Base-by-base conservation (phyloP, 129 eudicot species). In the Silybum marianum region DNA sequence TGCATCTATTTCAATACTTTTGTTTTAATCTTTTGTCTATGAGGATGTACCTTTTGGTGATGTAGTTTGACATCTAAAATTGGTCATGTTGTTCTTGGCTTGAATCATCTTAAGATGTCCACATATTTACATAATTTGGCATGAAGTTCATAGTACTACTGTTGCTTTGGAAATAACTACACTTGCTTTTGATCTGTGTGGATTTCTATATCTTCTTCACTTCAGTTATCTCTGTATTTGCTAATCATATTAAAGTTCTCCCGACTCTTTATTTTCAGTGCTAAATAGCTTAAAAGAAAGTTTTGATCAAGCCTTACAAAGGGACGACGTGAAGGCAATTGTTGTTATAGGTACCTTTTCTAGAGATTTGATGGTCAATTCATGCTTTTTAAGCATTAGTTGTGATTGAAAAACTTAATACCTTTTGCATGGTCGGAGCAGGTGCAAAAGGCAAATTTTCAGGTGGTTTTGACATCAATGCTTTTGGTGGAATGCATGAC, bases 301-400 rank as follows among this genome's bases (percentile, higher is more conserved):
- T 58, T 93, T 83, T 86, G 92, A 87, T 22, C 87, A 88, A 80
- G 99, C 99, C 67, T 86, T 93, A 81, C 81, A 87, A 83, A 83
- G 98, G 82, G 89, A 96, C 32, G 99, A 96, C 44, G 98, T 96
- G 76, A 93, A 93, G 92, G 99, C 99, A 79, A 86, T 96, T 19
- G 99, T 96, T 70, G 89, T 96, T 80, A 96, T 95, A 81, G 99
- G 99, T 93, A 86, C 76, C 22, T 21, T 32, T 12, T 38, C 21
- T 74, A 36, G 16, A 51, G 19, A 51, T 36, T 21, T 32, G 34
- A 72, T 71, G 77, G 19, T 22, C 83, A 81, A n/a, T 75, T 62
- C 25, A 60, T 51, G 76, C 72, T 26, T 14, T 32, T 63, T 73
- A 65, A 23, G 34, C 67, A 72, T 74, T 60, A 32, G 42, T 19